Evolutionary conservation across 2,329 filamentous ascomycete genomes (phyloP).

Genomic region (Didymosphaeria variabile): DNA sequence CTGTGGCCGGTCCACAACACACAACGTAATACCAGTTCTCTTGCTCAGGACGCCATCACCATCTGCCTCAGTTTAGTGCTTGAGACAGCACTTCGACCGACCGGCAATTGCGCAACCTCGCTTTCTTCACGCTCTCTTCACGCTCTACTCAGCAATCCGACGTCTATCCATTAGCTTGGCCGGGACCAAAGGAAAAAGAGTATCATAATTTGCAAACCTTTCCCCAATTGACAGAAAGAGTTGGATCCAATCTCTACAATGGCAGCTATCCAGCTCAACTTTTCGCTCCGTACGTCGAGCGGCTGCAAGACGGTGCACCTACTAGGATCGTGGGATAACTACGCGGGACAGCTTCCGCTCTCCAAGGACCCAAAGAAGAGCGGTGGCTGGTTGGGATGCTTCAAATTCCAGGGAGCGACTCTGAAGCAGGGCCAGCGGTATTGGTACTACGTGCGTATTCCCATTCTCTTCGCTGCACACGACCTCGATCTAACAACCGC

Average conservation of each 20-base stretch:
- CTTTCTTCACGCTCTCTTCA: conserved; percentile 42
- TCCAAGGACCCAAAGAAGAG: conserved; percentile 90
- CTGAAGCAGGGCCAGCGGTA: conserved; percentile 90
- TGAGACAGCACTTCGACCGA: conserved; percentile 26
- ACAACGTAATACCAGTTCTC: conserved; percentile 57
- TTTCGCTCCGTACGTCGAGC: conserved; percentile 93
- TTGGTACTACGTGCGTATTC: conserved; percentile 86
- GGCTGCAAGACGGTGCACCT: conserved; percentile 98
- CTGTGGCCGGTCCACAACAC: conserved; percentile 55
- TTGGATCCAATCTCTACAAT: conserved; percentile 60
- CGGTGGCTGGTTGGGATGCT: conserved; percentile 93
- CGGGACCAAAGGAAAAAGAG: conserved; percentile 38
- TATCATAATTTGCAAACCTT: conserved; percentile 31
- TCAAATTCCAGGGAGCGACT: conserved; percentile 89
- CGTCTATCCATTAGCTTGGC: conserved; percentile 51
- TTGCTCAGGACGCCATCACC: conserved; percentile 55
- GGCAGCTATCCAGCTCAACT: conserved; percentile 92
- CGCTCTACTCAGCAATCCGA: conserved; percentile 47
- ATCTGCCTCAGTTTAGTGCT: conserved; percentile 28
- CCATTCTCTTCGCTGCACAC: neutral
- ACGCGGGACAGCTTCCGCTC: conserved; percentile 91
- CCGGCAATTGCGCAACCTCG: conserved; percentile 42
- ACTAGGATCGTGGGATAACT: conserved; percentile 98
- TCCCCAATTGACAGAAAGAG: conserved; percentile 31
- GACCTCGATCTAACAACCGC: conserved; percentile 10